Percentiles rank a stretch among this genome's conserved stretches.
Evolutionary conservation across 495 filamentous ascomycete species (phyloP).

Genomic region (Podospora bellae-mahoneyi): DNA sequence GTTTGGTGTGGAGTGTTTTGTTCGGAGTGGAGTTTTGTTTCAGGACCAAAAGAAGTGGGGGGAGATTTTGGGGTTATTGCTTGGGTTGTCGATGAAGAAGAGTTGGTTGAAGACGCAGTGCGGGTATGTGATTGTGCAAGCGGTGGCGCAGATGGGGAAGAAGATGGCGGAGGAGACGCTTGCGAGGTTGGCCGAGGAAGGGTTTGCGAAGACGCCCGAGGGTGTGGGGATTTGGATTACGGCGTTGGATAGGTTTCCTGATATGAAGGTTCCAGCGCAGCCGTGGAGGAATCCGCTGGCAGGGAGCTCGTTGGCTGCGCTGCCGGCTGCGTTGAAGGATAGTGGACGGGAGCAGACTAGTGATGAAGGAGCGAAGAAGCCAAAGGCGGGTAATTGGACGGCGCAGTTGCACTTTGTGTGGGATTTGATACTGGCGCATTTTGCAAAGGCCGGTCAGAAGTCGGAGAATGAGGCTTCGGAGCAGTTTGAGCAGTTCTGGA

Average conservation of each 20-base stretch:
- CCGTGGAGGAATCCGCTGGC: constrained; percentile 78
- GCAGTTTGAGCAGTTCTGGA: constrained; percentile 79
- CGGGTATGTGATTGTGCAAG: constrained; percentile 64
- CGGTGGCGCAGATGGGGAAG: constrained; percentile 47
- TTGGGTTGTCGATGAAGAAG: constrained; percentile 62
- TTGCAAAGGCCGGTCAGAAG: constrained; percentile 36
- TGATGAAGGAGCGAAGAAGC: constrained; percentile 31
- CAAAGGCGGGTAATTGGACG: constrained; percentile 62
- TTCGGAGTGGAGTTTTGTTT: constrained; percentile 72
- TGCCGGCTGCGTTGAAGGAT: constrained; percentile 78
- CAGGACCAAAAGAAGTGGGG: constrained; percentile 56
- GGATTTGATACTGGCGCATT: constrained; percentile 64
- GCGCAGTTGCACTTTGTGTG: constrained; percentile 85
- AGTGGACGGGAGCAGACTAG: constrained; percentile 56
- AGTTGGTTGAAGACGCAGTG: constrained; percentile 88
- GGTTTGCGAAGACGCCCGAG: constrained; percentile 73
- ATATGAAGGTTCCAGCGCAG: constrained; percentile 58
- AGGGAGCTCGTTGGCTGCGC: constrained; percentile 53
- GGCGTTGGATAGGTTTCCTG: constrained; percentile 59
- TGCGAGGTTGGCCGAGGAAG: constrained; percentile 56
- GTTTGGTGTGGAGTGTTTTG: constrained; percentile 81
- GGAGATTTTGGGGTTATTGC: constrained; percentile 55
- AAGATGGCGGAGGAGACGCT: constrained; percentile 59
- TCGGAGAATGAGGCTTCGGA: constrained; percentile 29
- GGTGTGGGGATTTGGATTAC: constrained; percentile 86